Evolutionary conservation across 805 yeast species (phyloP), one percentile per base, ranked within the genome.

Genomic region (Barnettozyma botsteinii): DNA sequence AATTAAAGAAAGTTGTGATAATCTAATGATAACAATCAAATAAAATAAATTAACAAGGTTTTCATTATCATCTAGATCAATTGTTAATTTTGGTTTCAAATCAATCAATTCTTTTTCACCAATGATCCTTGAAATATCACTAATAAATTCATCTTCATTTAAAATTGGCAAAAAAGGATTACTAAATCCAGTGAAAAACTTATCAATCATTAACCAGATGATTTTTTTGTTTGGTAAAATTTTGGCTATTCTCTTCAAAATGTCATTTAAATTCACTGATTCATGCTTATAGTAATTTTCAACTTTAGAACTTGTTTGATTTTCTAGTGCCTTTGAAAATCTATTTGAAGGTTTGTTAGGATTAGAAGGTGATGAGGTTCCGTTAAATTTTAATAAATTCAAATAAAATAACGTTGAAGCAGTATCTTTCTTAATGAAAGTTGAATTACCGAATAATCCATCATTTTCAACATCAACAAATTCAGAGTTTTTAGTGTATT

Each of bases 141-240:
- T 38, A 29, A 64, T 62, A 50, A 75, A 73, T 18, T 61, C 65
- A 35, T 47, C 61, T 54, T 80, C 85, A 53, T 79, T 81, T 22
- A 81, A 53, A 41, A 74, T 72, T 4, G 89, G 88, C 9, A 81
- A 72, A 50, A 80, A 81, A 5, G 80, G 64, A 31, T 65, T 64
- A 7, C 66, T 64, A 51, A 81, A 31, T 7, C 38, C 32, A 10
- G 14, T 24, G 32, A 52, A 81, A 47, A 75, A 81, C 42, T 74
- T 62, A 43, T 79, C 75, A 25, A 81, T 57, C 41, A 79, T 64
- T 33, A 66, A 50, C 75, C 83, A 75, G n/a, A 78, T 66, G 5
- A 74, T 67, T 42, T 66, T 67, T 47, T 72, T 72, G 14, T 65
- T 67, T 1, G 87, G 87, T 33, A 81, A 50, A 29, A 65, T 56